These are phyloP conservation scores for Ceratobasidium papillatum DNA, from an alignment of 1,284 basidiomycete species.

Conservation along the genomic window DNA sequence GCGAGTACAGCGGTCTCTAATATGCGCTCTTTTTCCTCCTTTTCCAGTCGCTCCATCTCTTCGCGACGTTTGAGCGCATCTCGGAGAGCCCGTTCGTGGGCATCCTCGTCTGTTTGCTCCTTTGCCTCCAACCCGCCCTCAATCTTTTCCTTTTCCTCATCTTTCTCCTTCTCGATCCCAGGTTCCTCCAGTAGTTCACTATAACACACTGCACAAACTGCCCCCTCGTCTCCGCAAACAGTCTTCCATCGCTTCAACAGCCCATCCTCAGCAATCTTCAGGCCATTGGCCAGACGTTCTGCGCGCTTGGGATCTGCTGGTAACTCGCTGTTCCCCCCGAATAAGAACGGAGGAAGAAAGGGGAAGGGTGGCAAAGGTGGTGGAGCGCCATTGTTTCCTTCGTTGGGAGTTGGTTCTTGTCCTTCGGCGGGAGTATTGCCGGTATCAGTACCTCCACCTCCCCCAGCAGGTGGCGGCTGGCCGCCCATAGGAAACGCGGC, in stretches of 20 bases:
- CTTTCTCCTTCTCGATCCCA: slow-evolving; percentile 29
- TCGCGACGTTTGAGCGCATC: slow-evolving; percentile 25
- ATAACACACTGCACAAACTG: slow-evolving; percentile 35
- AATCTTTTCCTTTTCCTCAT: slow-evolving; percentile 1
- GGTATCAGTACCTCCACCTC: neutral
- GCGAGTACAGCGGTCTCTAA: slow-evolving; percentile 57
- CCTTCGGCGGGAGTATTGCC: slow-evolving; percentile 9
- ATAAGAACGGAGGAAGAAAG: slow-evolving; percentile 11
- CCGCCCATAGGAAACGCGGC: slow-evolving; percentile 12
- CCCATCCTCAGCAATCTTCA: slow-evolving; percentile 25
- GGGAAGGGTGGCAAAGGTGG: neutral
- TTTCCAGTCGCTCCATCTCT: slow-evolving; percentile 21
- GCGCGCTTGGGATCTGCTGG: slow-evolving; percentile 31
- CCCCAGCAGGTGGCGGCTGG: neutral
- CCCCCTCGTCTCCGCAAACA: slow-evolving; percentile 31
- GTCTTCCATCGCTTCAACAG: slow-evolving; percentile 31
- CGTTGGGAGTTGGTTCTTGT: neutral
- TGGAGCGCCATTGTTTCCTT: neutral
- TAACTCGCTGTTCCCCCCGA: slow-evolving; percentile 7
- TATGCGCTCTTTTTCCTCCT: slow-evolving; percentile 28
- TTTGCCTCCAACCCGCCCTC: neutral
- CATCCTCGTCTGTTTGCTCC: neutral
- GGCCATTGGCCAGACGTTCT: slow-evolving; percentile 23
- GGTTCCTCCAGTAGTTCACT: slow-evolving; percentile 28
- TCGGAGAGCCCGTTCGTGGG: slow-evolving; percentile 13